Evolutionary conservation across 768 basidiomycete genomes (phyloP), one percentile per base, ranked within the genome.

Genomic region (Leccinellum luteum): DNA sequence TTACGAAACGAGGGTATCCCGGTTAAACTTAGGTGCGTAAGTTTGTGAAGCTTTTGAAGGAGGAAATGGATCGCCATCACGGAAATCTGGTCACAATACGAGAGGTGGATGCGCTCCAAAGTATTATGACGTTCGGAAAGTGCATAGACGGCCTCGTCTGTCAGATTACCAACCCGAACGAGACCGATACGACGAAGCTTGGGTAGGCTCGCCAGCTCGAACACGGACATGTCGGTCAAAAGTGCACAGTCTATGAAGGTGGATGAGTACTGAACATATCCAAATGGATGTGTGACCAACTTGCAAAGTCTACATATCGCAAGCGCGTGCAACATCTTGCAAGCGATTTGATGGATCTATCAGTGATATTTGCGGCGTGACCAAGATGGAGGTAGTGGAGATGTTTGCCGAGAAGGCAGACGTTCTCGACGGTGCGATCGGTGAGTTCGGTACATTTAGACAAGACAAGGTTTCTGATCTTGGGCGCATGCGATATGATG

Each of bases 21-120:
- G n/a, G 97, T 98, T 60, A 99, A 74, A 72, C 94, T 96, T 48
- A 99, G 81, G 76, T 99, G 97, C 1, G 93, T 97, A 30, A 99
- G 78, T 64, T 91, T 90, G 67, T 86, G 85, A n/a, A 98, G 80
- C 66, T 89, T 87, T 68, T 90, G 86, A 44, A 99, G 81, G 47
- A 99, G 81, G 72, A 89, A 92, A 66, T 95, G 90, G 50, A 98
- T 84, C 17, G 94, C 94, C 76, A 87, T 82, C 64, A 98, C 91
- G 6, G 90, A 86, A 55, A 99, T 89, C 67, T 95, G 91, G 70
- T 97, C 93, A 72, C 97, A 99, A 69, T 98, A 98, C 3, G 94
- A 97, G 50, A 99, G 78, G 74, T 99, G 97, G 21, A 99, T 93
- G 41, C 97, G 88, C 70, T 99, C 97, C 23, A 98, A 80, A 9